These are phyloP conservation scores for Trichoderma sp. DNA, from an alignment of 2,329 filamentous ascomycete species.

Conservation along the genomic window DNA sequence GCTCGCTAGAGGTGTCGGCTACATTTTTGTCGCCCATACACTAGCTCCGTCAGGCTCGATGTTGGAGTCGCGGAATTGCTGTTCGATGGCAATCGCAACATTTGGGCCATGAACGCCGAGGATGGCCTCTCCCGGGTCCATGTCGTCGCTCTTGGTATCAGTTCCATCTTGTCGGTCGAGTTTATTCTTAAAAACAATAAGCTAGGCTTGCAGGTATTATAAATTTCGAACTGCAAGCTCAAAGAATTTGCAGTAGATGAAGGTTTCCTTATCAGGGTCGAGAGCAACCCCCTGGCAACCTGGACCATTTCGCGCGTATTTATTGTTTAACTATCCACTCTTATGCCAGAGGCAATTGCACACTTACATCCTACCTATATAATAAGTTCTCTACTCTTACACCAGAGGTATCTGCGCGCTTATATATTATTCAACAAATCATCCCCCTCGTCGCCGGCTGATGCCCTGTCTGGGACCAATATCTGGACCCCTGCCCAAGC, in stretches of 20 bases:
- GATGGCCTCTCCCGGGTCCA: not conserved
- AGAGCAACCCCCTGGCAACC: not conserved
- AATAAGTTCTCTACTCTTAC: no score
- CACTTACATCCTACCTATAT: no score
- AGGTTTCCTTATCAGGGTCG: not conserved
- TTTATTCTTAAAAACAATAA: not conserved
- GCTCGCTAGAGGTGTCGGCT: no score
- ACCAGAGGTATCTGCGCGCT: no score
- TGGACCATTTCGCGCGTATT: not conserved
- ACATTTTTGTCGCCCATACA: no score
- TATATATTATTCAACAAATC: no score
- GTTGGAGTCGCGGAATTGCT: not conserved
- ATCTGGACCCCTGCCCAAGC: no score
- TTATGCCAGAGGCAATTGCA: no score
- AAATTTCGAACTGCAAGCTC: not conserved
- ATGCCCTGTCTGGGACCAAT: no score
- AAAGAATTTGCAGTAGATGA: not conserved
- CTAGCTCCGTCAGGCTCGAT: not conserved
- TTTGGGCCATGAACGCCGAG: not conserved
- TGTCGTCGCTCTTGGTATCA: not conserved
- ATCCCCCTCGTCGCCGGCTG: no score
- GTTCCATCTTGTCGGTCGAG: fast-evolving
- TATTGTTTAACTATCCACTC: no score
- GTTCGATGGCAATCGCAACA: not conserved
- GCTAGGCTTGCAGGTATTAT: not conserved